Evolutionary conservation across 2,329 filamentous ascomycete species (phyloP).

Genomic region (Gaeumannomyces tritici): DNA sequence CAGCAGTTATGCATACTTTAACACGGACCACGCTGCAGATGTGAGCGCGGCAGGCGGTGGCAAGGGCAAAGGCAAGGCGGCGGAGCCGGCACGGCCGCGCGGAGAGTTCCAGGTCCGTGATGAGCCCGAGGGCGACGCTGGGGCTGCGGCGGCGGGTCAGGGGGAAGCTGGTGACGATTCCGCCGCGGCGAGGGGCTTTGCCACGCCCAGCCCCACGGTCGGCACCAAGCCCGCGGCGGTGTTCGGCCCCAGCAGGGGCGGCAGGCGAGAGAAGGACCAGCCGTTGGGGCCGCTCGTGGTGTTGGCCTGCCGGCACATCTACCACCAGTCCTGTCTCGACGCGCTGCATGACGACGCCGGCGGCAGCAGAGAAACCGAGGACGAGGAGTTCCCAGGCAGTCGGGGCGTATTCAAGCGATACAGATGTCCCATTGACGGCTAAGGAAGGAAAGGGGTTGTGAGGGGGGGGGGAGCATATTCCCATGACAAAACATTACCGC

Average conservation of each 20-base stretch:
- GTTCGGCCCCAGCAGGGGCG: conserved; percentile 19
- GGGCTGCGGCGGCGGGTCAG: conserved; percentile 25
- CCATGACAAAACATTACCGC: neutral
- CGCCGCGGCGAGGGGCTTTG: conserved; percentile 11
- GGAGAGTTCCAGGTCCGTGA: conserved; percentile 3
- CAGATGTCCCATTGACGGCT: neutral
- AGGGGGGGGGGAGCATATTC: no score
- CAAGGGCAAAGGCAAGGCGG: conserved; percentile 16
- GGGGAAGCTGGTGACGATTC: conserved; percentile 23
- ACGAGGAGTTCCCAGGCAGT: neutral
- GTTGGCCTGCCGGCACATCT: conserved; percentile 61
- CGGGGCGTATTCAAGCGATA: neutral
- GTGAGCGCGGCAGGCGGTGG: conserved; percentile 14
- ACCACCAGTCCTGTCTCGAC: conserved; percentile 61
- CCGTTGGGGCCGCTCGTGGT: conserved; percentile 57
- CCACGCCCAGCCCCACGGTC: neutral
- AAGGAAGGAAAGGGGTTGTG: neutral
- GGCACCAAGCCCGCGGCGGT: neutral
- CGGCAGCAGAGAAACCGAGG: neutral
- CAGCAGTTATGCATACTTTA: conserved; percentile 4
- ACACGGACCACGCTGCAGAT: neutral
- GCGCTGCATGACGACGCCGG: conserved; percentile 35
- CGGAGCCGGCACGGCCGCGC: conserved; percentile 20
- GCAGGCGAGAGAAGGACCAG: conserved; percentile 25
- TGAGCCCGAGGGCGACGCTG: conserved; percentile 9